Percentiles rank a stretch among this genome's conserved stretches.
Conservation (phyloP, 768 basidiomycete species). For the Boletus eberwhitei region DNA sequence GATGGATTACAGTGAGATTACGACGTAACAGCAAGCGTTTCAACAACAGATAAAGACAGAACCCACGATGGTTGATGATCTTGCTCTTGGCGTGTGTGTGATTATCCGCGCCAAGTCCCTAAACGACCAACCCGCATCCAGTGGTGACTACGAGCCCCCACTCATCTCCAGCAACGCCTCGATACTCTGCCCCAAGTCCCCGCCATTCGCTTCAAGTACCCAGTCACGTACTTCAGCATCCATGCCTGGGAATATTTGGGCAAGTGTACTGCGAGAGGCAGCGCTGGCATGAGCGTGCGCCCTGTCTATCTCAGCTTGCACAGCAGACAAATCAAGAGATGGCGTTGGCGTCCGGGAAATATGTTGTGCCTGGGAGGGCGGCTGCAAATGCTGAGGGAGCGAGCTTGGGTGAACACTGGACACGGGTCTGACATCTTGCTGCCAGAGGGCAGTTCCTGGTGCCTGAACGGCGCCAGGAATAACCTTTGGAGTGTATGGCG, state of each 20-base stretch:
- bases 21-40: not conserved
- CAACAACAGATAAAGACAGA: not conserved
- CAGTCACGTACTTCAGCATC: slow-evolving; percentile 83
- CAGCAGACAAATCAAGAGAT: slow-evolving; percentile 61
- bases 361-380: slow-evolving; percentile 47
- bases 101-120: not conserved
- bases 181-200: slow-evolving; percentile 87
- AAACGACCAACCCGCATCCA: not conserved
- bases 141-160: slow-evolving; percentile 23
- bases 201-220: slow-evolving; percentile 86
- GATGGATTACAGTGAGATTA: slow-evolving; percentile 1
- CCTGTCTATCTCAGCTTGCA: slow-evolving; percentile 75
- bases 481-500: not conserved
- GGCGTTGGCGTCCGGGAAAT: slow-evolving; percentile 72
- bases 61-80: not conserved
- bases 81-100: not conserved
- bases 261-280: slow-evolving; percentile 71
- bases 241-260: slow-evolving; percentile 83
- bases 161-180: slow-evolving; percentile 79
- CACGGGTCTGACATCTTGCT: slow-evolving; percentile 33
- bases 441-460: slow-evolving; percentile 49
- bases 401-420: slow-evolving; percentile 14
- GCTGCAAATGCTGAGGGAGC: slow-evolving; percentile 29
- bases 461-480: slow-evolving; percentile 48
- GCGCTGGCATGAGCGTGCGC: slow-evolving; percentile 71